These are phyloP conservation scores for Durio zibethinus DNA, from an alignment of 345 rosid species.

Conservation along the genomic window DNA sequence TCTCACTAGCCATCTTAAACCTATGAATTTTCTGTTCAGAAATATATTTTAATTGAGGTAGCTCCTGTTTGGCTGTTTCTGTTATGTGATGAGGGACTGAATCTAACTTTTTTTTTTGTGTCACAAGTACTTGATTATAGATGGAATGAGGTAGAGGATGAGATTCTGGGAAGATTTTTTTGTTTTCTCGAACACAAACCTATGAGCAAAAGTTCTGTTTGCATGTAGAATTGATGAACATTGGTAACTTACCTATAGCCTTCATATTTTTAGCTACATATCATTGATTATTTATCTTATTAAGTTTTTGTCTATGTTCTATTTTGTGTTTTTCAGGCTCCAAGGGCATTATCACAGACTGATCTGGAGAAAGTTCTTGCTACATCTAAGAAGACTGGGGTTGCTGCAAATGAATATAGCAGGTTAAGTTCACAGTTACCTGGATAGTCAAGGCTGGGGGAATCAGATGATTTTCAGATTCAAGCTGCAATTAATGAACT, in stretches of 20 bases:
- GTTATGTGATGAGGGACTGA: background rate
- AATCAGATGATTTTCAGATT: slow-evolving; percentile 64
- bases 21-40: background rate
- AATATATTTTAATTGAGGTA: background rate
- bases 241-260: background rate
- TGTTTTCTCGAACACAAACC: background rate
- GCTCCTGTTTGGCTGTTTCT: background rate
- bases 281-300: background rate
- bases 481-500: slow-evolving; percentile 79
- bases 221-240: background rate
- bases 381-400: slow-evolving; percentile 66
- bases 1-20: background rate
- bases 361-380: slow-evolving; percentile 72
- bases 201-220: background rate
- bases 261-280: background rate
- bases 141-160: background rate
- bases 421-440: slow-evolving; percentile 48
- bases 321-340: slow-evolving; percentile 36
- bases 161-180: background rate
- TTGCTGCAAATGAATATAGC: slow-evolving; percentile 72
- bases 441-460: slow-evolving; percentile 49
- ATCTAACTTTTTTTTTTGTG: background rate
- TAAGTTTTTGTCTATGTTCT: background rate
- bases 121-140: background rate
- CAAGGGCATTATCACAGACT: slow-evolving; percentile 63